A percentile compares a stretch with the other conserved stretches of the same genome.
Conservation (phyloP, 2,329 filamentous ascomycete genomes). For the Colletotrichum sp. region DNA sequence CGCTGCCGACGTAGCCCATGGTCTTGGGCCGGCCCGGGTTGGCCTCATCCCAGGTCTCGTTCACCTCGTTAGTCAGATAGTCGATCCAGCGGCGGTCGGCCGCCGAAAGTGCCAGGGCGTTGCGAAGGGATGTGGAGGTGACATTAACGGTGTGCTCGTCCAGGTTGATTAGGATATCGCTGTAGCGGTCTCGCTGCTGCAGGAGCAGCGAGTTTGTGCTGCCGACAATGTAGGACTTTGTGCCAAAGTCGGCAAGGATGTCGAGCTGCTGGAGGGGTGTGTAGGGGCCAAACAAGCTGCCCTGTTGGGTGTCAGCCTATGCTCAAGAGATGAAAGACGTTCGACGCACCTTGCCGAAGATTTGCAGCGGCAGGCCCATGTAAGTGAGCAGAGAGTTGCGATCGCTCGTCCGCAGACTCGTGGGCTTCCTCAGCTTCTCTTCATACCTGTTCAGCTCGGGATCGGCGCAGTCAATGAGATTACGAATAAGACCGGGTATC, state of each 20-base stretch:
- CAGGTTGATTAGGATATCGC: conserved; percentile 94
- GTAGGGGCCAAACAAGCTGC: conserved; percentile 94
- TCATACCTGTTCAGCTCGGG: conserved; percentile 90
- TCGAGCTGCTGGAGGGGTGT: conserved; percentile 96
- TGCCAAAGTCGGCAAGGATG: conserved; percentile 88
- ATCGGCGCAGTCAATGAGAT: conserved; percentile 93
- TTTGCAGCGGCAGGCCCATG: conserved; percentile 92
- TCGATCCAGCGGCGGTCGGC: conserved; percentile 97
- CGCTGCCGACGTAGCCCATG: conserved; percentile 91
- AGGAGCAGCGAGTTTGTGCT: conserved; percentile 94
- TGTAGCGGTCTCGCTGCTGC: conserved; percentile 94
- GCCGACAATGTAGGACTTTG: conserved; percentile 96
- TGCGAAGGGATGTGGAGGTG: conserved; percentile 77
- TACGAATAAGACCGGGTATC: conserved; percentile 89
- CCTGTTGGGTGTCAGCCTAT: conserved; percentile 51
- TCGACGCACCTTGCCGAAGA: conserved; percentile 81
- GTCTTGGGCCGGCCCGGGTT: conserved; percentile 92
- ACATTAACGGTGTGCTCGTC: conserved; percentile 89
- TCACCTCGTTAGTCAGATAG: conserved; percentile 88
- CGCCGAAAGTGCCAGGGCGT: conserved; percentile 78
- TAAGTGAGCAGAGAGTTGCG: conserved; percentile 88
- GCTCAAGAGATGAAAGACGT: neutral
- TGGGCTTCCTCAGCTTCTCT: conserved; percentile 75
- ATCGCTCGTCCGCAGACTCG: conserved; percentile 89
- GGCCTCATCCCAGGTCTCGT: conserved; percentile 94